Base-by-base conservation (phyloP, 2,329 filamentous ascomycete species). In the Aspergillus proliferans region DNA sequence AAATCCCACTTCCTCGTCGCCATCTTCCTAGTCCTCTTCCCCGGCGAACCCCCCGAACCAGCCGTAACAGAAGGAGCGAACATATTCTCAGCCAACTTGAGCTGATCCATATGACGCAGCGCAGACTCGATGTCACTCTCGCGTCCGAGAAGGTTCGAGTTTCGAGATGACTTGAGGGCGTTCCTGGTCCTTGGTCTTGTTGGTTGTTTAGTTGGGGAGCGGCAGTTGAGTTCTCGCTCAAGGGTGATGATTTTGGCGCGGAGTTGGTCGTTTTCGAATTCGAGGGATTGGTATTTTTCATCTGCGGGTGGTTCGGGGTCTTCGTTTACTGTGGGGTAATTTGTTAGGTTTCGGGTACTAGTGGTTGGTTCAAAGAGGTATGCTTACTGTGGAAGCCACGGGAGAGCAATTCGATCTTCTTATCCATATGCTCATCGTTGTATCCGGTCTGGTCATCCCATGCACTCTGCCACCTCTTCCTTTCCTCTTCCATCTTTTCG, bases 381-480 rank as follows among this genome's bases (percentile, higher is more conserved):
- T 24, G 56, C 63, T 66, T 73, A 67, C 68, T 73, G 54, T 68
- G 70, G 58, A 77, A 72, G 8, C 79, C 78, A 46, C 80, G 74
- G 48, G 82, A 79, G 30, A 87, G 71, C 19, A 89, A 78, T 51
- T 89, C 92, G 6, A 95, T 79, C 71, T 98, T 98, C 56, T 82
- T 82, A 66, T 97, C 91, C 63, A 93, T 80, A 68, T 94, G 88
- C 64, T 88, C 87, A 52, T 95, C 89, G 46, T 84, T 83, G 41
- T 83, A 81, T 58, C 94, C 90, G 48, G 73, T 63, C 67, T 96
- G 90, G 4, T 86, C 81, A 15, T 88, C 86, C 66, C 90, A 81
- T 0, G 83, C 86, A 0, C 79, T 80, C 64, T 92, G 86, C 87
- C 89, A 96, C n/a, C 88, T 78, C 8, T 81, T 78, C 66, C 88